Evolutionary conservation across 192 early-diverging fungal species (phyloP).

Genomic region (Umbelopsis isabellina): DNA sequence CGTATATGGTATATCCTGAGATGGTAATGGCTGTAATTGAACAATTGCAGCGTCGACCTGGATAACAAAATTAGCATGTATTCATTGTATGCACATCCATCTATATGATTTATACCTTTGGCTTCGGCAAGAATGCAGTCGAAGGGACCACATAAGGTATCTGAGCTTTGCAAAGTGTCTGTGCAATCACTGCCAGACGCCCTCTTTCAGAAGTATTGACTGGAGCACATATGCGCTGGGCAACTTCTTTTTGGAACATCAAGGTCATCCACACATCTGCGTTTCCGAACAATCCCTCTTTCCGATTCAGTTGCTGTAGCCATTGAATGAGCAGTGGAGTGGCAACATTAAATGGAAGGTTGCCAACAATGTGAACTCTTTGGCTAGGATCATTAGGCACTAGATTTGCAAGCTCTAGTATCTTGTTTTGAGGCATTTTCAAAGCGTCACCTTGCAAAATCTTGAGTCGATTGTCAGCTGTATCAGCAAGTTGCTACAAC

Average conservation of each 20-base stretch:
- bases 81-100: too few species aligned
- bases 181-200: constrained; percentile 71
- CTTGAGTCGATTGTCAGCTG: constrained; percentile 56
- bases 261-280: constrained; percentile 66
- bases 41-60: constrained; percentile 73
- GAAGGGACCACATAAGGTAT: constrained; percentile 63
- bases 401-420: constrained; percentile 46
- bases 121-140: constrained; percentile 74
- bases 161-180: constrained; percentile 69
- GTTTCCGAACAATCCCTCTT: constrained; percentile 63
- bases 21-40: constrained; percentile 58
- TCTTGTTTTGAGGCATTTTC: constrained; percentile 52
- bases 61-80: neutral
- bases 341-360: constrained; percentile 79
- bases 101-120: constrained; percentile 43
- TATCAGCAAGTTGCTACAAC: constrained; percentile 69
- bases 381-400: neutral
- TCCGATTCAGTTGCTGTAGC: constrained; percentile 59
- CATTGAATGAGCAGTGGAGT: constrained; percentile 74
- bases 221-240: constrained; percentile 61
- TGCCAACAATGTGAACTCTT: constrained; percentile 71
- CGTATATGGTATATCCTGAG: constrained; percentile 40
- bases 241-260: constrained; percentile 88
- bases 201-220: constrained; percentile 56
- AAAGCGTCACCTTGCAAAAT: constrained; percentile 72